Base-by-base conservation (phyloP, 2,329 filamentous ascomycete species). In the Ustilaginoidea virens region DNA sequence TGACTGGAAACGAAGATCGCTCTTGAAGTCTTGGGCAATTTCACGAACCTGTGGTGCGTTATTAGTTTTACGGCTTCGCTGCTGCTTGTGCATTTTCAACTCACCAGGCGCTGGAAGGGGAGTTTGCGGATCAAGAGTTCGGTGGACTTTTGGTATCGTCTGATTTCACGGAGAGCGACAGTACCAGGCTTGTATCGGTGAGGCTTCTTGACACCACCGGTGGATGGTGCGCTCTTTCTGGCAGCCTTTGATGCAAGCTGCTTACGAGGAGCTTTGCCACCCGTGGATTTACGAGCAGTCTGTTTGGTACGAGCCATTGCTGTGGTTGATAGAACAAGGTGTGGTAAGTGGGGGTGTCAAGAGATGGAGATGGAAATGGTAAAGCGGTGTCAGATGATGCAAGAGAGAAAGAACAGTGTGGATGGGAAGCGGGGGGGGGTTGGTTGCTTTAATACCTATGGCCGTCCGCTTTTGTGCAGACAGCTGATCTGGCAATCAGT, bases 211-310 rank as follows among this genome's bases (percentile, higher is more conserved):
- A 87, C 80, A 76, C 80, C 80, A 51, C 87, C 90, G 58, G 90
- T 96, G 39, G 85, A 93, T 47, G 90, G 90, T 37, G 90, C 87
- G 49, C 79, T 85, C 78, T 98, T 98, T 69, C 90, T 86, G 52
- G 90, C 49, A 45, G 87, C 90, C 81, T 94, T 94, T 71, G 86
- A 93, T 49, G 87, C 87, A 54, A 96, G 85, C 75, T 94, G 86
- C 82, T 98, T 98, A 63, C 74, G 72, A 39, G 74, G 74, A 46
- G 74, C 74, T 68, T 80, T 79, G 69, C 74, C 74, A 74, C 74
- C 74, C 49, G 74, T 80, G 58, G 74, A 79, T 70, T 93, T 76
- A 55, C 73, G 69, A 49, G 71, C 71, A 48, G 67, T 74, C 55
- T 74, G 69, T 67, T 74, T 74, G 40, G 69, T 74, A 49, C 69